Evolutionary conservation across 75 land plant species (phyloP), one percentile per base, ranked within the genome.

Genomic region (Pinus albicaulis): DNA sequence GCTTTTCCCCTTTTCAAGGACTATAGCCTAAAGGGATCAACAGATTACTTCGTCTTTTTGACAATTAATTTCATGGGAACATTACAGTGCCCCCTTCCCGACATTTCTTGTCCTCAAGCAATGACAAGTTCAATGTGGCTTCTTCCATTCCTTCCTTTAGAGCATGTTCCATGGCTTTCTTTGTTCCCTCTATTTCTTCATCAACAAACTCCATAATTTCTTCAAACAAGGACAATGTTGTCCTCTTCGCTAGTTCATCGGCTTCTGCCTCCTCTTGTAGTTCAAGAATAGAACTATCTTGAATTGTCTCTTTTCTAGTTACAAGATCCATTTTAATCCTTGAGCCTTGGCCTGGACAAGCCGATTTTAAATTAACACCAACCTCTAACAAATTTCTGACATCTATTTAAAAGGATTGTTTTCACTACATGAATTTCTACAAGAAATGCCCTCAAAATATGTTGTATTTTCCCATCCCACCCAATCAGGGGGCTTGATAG

Each of bases 381-480:
- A 7, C 38, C 19, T 78, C 38, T 20, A 10, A 44, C 23, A 20
- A 3, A 22, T 41, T 20, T 44, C 19, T 55, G 22, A 36, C 15
- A 76, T 66, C 79, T 20, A 55, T 64, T 55, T 65, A 64, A 85
- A 82, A 25, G 85, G 78, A 57, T 76, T 82, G 34, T 78, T 81
- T 31, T 70, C 70, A 56, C 85, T 58, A 16, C 72, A 71, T 28
- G 74, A 24, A 53, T 71, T 78, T 17, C 24, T 73, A 36, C 78
- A 79, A 74, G 84, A 75, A 48, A 77, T 61, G 31, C 78, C 84
- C 59, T 73, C 80, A 24, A 84, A 64, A 59, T 91, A 93, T 63
- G n/a, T n/a, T n/a, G n/a, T n/a, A n/a, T n/a, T n/a, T n/a, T 90
- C 84, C 98, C 93, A 91, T 74, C 92, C 92, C 52, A 85, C 86